Percentiles rank a stretch among this genome's conserved stretches.
phyloP scores from a whole-genome alignment of 2,329 filamentous ascomycete genomes.

The Neurospora sp. region DNA sequence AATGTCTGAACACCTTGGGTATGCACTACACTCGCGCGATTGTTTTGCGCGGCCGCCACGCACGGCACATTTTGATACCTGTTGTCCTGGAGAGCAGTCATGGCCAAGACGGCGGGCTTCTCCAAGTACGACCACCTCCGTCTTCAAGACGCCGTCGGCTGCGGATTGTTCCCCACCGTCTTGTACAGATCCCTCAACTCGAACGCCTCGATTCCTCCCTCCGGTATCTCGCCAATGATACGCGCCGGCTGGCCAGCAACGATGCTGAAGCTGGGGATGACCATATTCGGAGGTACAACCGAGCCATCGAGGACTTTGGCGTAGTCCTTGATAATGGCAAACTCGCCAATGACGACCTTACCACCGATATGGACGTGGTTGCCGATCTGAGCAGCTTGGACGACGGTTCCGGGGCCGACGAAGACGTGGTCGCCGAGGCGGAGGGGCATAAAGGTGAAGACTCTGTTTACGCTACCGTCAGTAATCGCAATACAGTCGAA shows the following conservation, averaged over 20 bases:
- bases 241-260: slow-evolving; percentile 76
- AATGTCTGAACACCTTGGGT: not conserved
- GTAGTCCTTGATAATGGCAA: slow-evolving; percentile 89
- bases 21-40: not conserved
- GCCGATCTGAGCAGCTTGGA: slow-evolving; percentile 76
- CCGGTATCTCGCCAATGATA: slow-evolving; percentile 71
- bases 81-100: not conserved
- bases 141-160: slow-evolving; percentile 26
- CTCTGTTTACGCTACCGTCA: no score
- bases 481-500: no score
- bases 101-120: not conserved
- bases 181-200: slow-evolving; percentile 56
- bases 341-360: slow-evolving; percentile 68
- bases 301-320: slow-evolving; percentile 78
- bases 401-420: slow-evolving; percentile 61
- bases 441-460: slow-evolving; percentile 75
- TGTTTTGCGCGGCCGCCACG: not conserved
- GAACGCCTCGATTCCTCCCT: slow-evolving; percentile 56
- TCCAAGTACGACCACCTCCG: not conserved
- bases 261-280: slow-evolving; percentile 83
- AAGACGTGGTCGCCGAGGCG: slow-evolving; percentile 94
- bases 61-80: not conserved
- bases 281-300: slow-evolving; percentile 78
- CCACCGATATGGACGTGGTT: slow-evolving; percentile 79
- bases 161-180: slow-evolving; percentile 48